phyloP scores from a whole-genome alignment of 176 grass and related monocot species.

The Aegilops speltoides region DNA sequence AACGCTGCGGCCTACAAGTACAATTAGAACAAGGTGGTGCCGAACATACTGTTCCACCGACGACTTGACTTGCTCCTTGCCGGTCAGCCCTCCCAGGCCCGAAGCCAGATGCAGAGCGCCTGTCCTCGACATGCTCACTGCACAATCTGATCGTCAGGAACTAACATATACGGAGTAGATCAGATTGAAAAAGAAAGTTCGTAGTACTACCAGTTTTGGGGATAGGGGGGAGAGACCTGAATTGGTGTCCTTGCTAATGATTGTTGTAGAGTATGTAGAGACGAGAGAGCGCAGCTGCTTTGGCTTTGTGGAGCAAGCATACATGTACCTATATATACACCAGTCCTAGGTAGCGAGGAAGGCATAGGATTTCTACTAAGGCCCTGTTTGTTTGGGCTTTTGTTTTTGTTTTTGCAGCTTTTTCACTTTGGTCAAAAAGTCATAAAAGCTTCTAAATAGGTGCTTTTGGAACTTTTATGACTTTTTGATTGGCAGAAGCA shows the following conservation, averaged over 20 bases:
- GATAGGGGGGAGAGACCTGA: background rate
- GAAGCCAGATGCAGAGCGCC: constrained; percentile 49
- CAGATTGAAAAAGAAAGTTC: too few species aligned
- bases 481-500: too few species aligned
- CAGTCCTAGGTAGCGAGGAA: background rate
- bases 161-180: too few species aligned
- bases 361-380: too few species aligned
- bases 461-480: too few species aligned
- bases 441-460: too few species aligned
- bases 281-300: background rate
- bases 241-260: background rate
- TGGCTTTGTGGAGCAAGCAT: background rate
- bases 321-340: background rate
- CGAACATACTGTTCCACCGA: constrained; percentile 37
- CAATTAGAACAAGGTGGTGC: background rate
- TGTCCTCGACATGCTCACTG: constrained; percentile 40
- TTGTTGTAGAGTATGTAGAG: background rate
- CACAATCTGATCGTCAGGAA: background rate
- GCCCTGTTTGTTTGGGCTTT: too few species aligned
- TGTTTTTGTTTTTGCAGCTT: too few species aligned
- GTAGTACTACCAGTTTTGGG: too few species aligned
- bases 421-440: too few species aligned
- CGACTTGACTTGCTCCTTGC: constrained; percentile 51
- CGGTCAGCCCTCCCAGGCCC: constrained; percentile 48
- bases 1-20: too few species aligned